These are phyloP conservation scores for Alternaria longipes DNA, from an alignment of 2,329 filamentous ascomycete genomes.

Conservation along the genomic window DNA sequence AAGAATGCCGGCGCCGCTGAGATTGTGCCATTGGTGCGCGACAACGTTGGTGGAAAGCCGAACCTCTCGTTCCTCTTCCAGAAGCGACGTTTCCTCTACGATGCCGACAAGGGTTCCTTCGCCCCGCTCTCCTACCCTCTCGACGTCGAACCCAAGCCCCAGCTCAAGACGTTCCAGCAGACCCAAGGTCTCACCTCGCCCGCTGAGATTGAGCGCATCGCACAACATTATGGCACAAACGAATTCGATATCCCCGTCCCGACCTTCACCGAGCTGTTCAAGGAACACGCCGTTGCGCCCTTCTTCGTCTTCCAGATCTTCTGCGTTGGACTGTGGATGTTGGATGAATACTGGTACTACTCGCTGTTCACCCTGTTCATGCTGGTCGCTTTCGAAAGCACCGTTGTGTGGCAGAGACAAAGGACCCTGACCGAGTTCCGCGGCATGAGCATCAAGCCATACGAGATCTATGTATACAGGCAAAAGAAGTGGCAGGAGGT, in stretches of 20 bases:
- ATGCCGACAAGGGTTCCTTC: slow-evolving; percentile 76
- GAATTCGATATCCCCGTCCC: slow-evolving; percentile 98
- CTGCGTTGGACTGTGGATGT: slow-evolving; percentile 97
- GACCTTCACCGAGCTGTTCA: slow-evolving; percentile 93
- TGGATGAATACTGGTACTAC: slow-evolving; percentile 99
- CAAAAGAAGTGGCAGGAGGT: slow-evolving; percentile 88
- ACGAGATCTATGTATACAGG: slow-evolving; percentile 90
- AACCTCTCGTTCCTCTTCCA: slow-evolving; percentile 94
- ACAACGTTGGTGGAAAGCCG: slow-evolving; percentile 77
- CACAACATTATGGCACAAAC: slow-evolving; percentile 94
- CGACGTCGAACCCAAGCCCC: slow-evolving; percentile 84
- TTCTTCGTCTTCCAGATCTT: slow-evolving; percentile 99
- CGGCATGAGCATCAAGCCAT: slow-evolving; percentile 99
- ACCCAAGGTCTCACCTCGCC: slow-evolving; percentile 77
- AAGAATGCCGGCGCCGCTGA: slow-evolving; percentile 90
- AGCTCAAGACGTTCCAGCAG: slow-evolving; percentile 79
- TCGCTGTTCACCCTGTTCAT: slow-evolving; percentile 98
- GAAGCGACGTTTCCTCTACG: slow-evolving; percentile 94
- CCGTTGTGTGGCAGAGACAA: slow-evolving; percentile 98
- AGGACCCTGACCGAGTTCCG: slow-evolving; percentile 95
- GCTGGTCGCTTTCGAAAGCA: slow-evolving; percentile 97
- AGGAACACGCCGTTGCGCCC: slow-evolving; percentile 96
- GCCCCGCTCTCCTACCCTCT: slow-evolving; percentile 83
- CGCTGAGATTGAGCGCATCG: slow-evolving; percentile 79
- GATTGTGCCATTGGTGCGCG: slow-evolving; percentile 82